Percentiles rank a stretch among this genome's conserved stretches.
Evolutionary conservation across 106 monocot genomes (phyloP).

Genomic region (Dendrobium huoshanense): DNA sequence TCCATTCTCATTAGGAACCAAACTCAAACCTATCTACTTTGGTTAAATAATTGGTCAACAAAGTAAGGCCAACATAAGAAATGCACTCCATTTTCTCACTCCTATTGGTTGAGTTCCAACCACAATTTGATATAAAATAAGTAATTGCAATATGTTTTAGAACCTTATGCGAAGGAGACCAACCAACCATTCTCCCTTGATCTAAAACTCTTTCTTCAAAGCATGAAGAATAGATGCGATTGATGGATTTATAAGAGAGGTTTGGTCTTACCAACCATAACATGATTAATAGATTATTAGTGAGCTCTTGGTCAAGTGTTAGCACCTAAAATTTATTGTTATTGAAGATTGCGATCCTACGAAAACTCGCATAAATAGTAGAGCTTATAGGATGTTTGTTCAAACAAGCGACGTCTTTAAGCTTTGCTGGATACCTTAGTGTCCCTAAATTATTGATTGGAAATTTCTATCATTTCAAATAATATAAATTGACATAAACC

Average conservation of each 20-base stretch:
- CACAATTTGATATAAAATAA: constrained; percentile 27
- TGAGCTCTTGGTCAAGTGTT: constrained; percentile 23
- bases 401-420: constrained; percentile 7
- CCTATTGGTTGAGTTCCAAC: constrained; percentile 26
- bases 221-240: constrained; percentile 10
- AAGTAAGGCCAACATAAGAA: constrained; percentile 40
- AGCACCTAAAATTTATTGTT: constrained; percentile 16
- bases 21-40: constrained; percentile 7
- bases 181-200: constrained; percentile 17
- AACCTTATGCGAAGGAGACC: constrained; percentile 33
- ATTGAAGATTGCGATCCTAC: constrained; percentile 18
- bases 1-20: neutral
- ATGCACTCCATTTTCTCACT: constrained; percentile 17
- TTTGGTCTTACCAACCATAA: constrained; percentile 21
- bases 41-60: constrained; percentile 24
- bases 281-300: constrained; percentile 15
- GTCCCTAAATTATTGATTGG: too few species aligned
- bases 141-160: constrained; percentile 16
- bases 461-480: too few species aligned
- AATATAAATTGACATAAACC: too few species aligned
- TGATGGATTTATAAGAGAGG: neutral
- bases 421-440: constrained; percentile 3
- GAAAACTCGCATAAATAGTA: constrained; percentile 26
- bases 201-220: constrained; percentile 5
- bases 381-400: constrained; percentile 11